Base-by-base conservation (phyloP, 805 yeast genomes). In the Saccharomycopsis olivae region DNA sequence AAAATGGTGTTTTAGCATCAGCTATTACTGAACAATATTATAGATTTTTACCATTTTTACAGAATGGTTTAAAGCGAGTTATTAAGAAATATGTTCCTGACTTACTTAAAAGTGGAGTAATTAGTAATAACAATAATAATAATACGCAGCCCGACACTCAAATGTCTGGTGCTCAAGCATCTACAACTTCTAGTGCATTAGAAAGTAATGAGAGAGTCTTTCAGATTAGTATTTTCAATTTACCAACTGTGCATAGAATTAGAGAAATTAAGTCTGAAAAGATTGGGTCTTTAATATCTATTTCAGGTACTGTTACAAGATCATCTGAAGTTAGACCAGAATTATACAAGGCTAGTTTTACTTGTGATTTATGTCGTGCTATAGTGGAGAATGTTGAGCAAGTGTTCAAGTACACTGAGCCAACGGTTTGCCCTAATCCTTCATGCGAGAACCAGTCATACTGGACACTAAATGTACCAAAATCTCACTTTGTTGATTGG, bases 251-350 rank as follows among this genome's bases (percentile, higher is more conserved):
- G 14, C 75, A 84, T 52, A 73, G 95, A 57, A 81, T 92, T 51
- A 75, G 98, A 55, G 97, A 89, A 54, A 70, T 92, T 43, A 72
- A 92, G 53, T 83, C 96, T 1, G 94, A 84, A 50, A 80, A 79
- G 49, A 80, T 92, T 43, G 98, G 97, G 13, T 68, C 82, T 8
- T 68, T 89, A 46, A 69, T 86, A 64, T 68, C 89, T 8, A 82
- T 89, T 25, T 77, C 89, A 6, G 98, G 97, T 41, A 92, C 98
- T 0, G 95, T 92, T 3, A 89, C 97, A 0, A 74, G 97, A 57
- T 86, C 97, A 0, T 80, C 94, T 17, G 97, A 92, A 61, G 96
- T 92, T 10, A 74, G 97, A 43, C 98, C 98, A 0, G 98, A 92
- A 59, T 68, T 92, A 46, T 85, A 69, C 64, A 75, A 71, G 44